Percentiles rank a stretch among this genome's conserved stretches.
phyloP scores from a whole-genome alignment of 2,329 filamentous ascomycete species.

The Diplocarpon mali region DNA sequence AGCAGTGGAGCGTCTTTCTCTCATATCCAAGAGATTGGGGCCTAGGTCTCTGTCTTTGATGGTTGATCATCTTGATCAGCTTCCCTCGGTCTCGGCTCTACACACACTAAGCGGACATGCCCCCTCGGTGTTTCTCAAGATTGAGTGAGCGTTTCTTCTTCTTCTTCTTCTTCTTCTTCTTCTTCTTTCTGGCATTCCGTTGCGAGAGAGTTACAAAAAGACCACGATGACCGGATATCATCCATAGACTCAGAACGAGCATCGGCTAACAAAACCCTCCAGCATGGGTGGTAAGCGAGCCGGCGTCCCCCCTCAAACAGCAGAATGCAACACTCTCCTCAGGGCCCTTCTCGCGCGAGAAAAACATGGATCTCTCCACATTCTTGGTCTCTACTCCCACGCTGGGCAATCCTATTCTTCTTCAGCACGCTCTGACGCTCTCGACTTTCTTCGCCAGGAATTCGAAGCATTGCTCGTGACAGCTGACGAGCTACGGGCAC shows the following conservation, averaged over 20 bases:
- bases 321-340: constrained; percentile 37
- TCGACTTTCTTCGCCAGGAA: constrained; percentile 48
- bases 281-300: constrained; percentile 65
- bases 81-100: constrained; percentile 38
- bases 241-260: background rate
- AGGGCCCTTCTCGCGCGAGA: constrained; percentile 34
- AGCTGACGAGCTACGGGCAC: constrained; percentile 27
- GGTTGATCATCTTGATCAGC: constrained; percentile 56
- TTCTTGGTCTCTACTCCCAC: constrained; percentile 63
- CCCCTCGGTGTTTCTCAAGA: constrained; percentile 56
- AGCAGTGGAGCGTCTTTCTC: constrained; percentile 46
- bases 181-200: background rate
- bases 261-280: background rate
- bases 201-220: background rate
- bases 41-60: constrained; percentile 49
- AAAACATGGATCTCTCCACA: constrained; percentile 27
- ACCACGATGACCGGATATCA: too few species aligned
- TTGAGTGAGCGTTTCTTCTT: constrained; percentile 28
- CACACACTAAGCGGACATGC: constrained; percentile 33
- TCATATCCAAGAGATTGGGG: constrained; percentile 44
- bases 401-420: constrained; percentile 59
- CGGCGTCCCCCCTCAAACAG: constrained; percentile 45
- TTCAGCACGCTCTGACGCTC: constrained; percentile 43
- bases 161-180: too few species aligned
- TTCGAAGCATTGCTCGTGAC: constrained; percentile 42